Percentiles rank a stretch among this genome's conserved stretches.
phyloP scores from a whole-genome alignment of 352 stramenopile genomes.

The Phytopythium oedochilum region DNA sequence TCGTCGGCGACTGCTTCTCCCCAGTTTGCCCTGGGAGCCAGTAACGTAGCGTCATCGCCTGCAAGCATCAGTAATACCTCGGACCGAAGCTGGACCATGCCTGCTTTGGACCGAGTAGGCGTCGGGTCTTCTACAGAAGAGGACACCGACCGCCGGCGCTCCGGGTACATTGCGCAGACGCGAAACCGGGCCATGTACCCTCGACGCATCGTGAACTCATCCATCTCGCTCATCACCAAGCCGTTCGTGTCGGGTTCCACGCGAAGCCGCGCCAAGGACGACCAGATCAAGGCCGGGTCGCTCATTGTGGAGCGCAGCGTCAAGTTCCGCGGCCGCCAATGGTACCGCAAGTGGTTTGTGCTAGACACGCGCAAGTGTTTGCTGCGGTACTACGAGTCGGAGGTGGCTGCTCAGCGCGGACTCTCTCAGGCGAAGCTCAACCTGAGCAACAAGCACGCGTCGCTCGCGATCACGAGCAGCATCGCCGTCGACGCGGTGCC shows the following conservation, averaged over 20 bases:
- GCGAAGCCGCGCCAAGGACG: constrained; percentile 7
- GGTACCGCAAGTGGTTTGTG: constrained; percentile 83
- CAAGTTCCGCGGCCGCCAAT: constrained; percentile 65
- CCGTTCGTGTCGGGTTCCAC: constrained; percentile 32
- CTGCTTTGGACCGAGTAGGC: not conserved
- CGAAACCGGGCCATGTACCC: constrained; percentile 56
- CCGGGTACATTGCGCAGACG: constrained; percentile 68
- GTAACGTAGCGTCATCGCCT: not conserved
- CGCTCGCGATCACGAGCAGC: constrained; percentile 56
- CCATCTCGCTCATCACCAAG: constrained; percentile 71
- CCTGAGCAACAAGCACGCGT: constrained; percentile 54
- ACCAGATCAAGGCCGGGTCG: constrained; percentile 37
- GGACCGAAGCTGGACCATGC: constrained; percentile 1
- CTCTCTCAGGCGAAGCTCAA: constrained; percentile 64
- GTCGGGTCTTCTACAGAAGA: not conserved
- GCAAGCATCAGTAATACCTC: not conserved
- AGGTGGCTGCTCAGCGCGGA: constrained; percentile 43
- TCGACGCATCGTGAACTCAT: constrained; percentile 60
- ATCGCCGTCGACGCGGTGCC: constrained; percentile 47
- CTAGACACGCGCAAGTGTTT: constrained; percentile 56
- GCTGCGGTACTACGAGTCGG: constrained; percentile 72
- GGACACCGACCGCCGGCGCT: constrained; percentile 33
- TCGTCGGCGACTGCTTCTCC: not conserved
- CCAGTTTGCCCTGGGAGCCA: not conserved
- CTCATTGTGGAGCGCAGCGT: constrained; percentile 71